Evolutionary conservation across 2,329 filamentous ascomycete genomes (phyloP), one percentile per base, ranked within the genome.

Genomic region (Pseudohalonectria lignicola): DNA sequence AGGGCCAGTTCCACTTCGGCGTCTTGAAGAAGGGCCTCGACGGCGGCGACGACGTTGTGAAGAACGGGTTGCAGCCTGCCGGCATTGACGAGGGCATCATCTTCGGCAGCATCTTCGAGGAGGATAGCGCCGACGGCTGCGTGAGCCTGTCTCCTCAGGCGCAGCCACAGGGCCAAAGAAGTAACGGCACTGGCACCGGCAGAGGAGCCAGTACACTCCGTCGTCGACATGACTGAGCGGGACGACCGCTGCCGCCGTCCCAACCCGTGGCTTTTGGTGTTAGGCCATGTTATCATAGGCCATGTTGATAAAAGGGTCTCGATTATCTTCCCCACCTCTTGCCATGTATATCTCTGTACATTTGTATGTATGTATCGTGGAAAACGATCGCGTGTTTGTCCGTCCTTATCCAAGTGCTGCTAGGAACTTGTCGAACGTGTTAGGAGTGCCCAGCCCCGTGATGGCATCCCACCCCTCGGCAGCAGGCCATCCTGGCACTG

Each of bases 1-100:
- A 68, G 39, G 76, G 76, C 17, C 73, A 79, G 51, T 77, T 67
- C 53, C 76, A 80, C 51, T 67, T 79, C 37, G 76, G 76, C 26
- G 51, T 78, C 2, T 58, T 80, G 41, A 79, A 79, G 66, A 79
- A 78, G 62, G 66, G 70, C 5, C 62, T 68, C 34, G 61, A 68
- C 39, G 45, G 52, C 25, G 56, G 54, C 23, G 50, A 47, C 33
- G 64, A 74, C 46, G 60, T 72, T 29, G 61, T 60, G 32, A 64
- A 64, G 49, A 50, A 61, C 29, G 71, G 67, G 5, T 62, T 59
- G 45, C 71, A 75, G 50, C 57, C 61, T 42, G 45, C 55, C 9
- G 61, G 56, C 18, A 66, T 74, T 40, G 51, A 72, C 46, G 71
- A 75, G 52, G 70, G 69, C 2, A 47, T 74, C 29, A 59, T 72